Evolutionary conservation across 345 rosid genomes (phyloP).

Genomic region (Salix viminalis): DNA sequence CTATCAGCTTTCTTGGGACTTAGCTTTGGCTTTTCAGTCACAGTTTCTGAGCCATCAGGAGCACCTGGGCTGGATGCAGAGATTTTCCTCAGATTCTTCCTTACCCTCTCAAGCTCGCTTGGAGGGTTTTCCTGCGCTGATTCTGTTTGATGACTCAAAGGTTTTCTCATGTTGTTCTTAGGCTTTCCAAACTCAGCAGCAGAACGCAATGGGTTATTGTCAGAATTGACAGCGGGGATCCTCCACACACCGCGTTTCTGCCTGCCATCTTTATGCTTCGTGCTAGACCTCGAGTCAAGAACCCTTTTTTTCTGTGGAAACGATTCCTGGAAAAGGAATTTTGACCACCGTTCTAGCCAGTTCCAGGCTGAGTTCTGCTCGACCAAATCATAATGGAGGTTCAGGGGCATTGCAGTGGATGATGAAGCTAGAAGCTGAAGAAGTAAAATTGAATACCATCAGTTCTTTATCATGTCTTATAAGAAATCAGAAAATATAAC

Average conservation of each 20-base stretch:
- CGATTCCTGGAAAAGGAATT: conserved; percentile 9
- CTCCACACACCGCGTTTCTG: conserved; percentile 8
- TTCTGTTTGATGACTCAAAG: not conserved
- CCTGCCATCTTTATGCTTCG: conserved; percentile 15
- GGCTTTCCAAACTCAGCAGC: conserved; percentile 15
- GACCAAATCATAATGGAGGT: conserved; percentile 7
- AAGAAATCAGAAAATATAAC: not conserved
- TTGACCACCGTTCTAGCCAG: conserved; percentile 19
- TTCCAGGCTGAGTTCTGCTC: conserved; percentile 15
- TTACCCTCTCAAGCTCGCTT: conserved; percentile 26
- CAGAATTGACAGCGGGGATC: conserved; percentile 5
- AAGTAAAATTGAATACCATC: not conserved
- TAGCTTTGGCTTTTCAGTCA: conserved; percentile 14
- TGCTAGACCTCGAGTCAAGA: not conserved
- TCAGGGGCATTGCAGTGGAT: conserved; percentile 13
- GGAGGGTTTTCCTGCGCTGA: conserved; percentile 15
- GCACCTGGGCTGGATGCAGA: conserved; percentile 7
- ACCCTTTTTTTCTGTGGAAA: conserved; percentile 12
- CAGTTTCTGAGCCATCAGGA: not conserved
- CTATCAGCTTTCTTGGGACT: not conserved
- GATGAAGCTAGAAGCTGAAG: conserved; percentile 15
- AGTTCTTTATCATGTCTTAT: not conserved
- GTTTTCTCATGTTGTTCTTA: conserved; percentile 11
- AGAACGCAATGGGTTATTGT: conserved; percentile 6
- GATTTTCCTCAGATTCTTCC: conserved; percentile 20